Conservation (phyloP, 805 yeast species). For the Metschnikowia gruessii region DNA sequence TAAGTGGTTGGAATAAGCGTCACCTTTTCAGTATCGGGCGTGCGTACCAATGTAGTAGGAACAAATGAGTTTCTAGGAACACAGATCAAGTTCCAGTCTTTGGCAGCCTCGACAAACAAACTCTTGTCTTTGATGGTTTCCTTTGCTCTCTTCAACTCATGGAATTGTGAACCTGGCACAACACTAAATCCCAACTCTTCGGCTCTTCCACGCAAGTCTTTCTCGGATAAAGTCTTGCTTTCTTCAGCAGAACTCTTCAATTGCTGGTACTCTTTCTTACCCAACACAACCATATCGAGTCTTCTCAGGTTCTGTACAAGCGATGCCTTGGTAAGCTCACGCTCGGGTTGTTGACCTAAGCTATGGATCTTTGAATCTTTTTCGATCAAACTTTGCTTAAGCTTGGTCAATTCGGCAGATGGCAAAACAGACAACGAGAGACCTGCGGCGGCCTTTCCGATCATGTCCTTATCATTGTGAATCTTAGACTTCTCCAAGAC, state of each 20-base stretch:
- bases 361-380: conserved; percentile 29
- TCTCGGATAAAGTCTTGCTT: conserved; percentile 21
- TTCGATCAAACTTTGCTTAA: conserved; percentile 16
- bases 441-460: conserved; percentile 10
- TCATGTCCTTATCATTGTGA: not conserved
- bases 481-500: conserved; percentile 4
- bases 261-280: conserved; percentile 17
- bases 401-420: conserved; percentile 13
- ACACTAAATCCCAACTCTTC: conserved; percentile 40
- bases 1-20: conserved; percentile 64
- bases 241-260: conserved; percentile 8
- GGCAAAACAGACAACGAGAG: conserved; percentile 16
- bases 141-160: conserved; percentile 21
- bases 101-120: conserved; percentile 40
- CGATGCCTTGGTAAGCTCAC: conserved; percentile 22
- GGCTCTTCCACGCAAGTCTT: conserved; percentile 29
- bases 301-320: conserved; percentile 17
- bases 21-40: conserved; percentile 54
- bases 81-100: conserved; percentile 46
- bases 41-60: conserved; percentile 57
- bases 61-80: conserved; percentile 59
- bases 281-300: conserved; percentile 17
- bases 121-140: conserved; percentile 18
- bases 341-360: conserved; percentile 17
- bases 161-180: conserved; percentile 32